A percentile compares a stretch with the other conserved stretches of the same genome.
Conservation (phyloP, 2,329 filamentous ascomycete species). For the Leptographium procerum region DNA sequence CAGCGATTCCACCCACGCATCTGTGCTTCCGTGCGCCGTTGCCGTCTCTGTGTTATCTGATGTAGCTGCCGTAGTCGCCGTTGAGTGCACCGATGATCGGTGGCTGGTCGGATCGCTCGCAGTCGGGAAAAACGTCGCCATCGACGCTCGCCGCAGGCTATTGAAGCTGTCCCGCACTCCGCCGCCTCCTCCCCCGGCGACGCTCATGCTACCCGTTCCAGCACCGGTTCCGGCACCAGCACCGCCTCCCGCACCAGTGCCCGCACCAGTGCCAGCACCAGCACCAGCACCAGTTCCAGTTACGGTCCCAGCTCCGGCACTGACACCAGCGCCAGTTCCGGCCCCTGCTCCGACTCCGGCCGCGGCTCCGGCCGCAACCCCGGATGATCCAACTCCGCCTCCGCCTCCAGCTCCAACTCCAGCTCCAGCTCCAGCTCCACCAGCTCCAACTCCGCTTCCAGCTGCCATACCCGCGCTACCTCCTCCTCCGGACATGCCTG, state of each 20-base stretch:
- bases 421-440: conserved; percentile 2
- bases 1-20: conserved; percentile 32
- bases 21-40: conserved; percentile 19
- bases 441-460: conserved; percentile 7
- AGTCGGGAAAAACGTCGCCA: conserved; percentile 52
- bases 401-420: neutral
- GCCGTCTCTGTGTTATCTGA: conserved; percentile 40
- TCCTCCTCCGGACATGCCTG: neutral
- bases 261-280: conserved; percentile 2
- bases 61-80: conserved; percentile 28
- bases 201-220: neutral
- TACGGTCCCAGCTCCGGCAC: too few species aligned
- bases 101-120: conserved; percentile 46
- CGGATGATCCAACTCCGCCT: conserved; percentile 5
- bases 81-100: conserved; percentile 46
- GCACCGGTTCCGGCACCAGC: conserved; percentile 6
- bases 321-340: neutral
- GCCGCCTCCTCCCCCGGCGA: conserved; percentile 2
- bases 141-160: conserved; percentile 50
- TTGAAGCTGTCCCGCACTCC: conserved; percentile 50
- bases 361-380: neutral
- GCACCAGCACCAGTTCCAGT: conserved; percentile 11
- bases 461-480: conserved; percentile 5
- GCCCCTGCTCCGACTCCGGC: conserved; percentile 4
- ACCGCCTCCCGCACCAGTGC: neutral